phyloP scores from a whole-genome alignment of 306 rosid genomes.

The Cucurbita ficifolia region DNA sequence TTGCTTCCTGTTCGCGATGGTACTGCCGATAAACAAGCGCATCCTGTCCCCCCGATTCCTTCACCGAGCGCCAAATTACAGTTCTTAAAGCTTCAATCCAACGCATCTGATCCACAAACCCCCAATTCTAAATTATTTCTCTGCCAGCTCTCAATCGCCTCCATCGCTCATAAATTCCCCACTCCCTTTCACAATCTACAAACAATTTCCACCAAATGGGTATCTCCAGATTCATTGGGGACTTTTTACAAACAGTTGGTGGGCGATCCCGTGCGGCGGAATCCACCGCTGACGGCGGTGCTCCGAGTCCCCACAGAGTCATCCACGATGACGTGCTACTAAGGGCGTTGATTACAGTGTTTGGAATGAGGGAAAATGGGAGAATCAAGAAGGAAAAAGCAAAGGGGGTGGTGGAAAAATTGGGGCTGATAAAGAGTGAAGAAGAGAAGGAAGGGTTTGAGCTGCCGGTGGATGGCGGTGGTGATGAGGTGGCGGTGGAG shows the following conservation, averaged over 20 bases:
- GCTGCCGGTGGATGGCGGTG: slow-evolving; percentile 13
- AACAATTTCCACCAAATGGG: background rate
- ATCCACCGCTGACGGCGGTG: background rate
- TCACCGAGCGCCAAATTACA: background rate
- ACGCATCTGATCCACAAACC: background rate
- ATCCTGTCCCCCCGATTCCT: slow-evolving; percentile 2
- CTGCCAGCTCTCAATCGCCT: background rate
- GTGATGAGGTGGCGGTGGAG: slow-evolving; percentile 33
- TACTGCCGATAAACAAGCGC: background rate
- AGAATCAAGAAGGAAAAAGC: slow-evolving; percentile 71
- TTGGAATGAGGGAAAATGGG: slow-evolving; percentile 74
- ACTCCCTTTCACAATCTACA: background rate
- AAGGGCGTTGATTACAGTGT: slow-evolving; percentile 55
- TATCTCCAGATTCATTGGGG: slow-evolving; percentile 36
- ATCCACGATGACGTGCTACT: slow-evolving; percentile 15
- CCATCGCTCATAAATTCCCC: background rate
- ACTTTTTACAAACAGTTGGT: slow-evolving; percentile 35
- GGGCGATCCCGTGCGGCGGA: background rate
- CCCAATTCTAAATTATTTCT: background rate
- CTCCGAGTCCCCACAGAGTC: background rate
- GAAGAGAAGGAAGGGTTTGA: slow-evolving; percentile 31
- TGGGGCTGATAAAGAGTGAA: slow-evolving; percentile 39
- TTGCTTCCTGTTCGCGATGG: background rate
- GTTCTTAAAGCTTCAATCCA: background rate
- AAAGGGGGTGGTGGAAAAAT: slow-evolving; percentile 50